Evolutionary conservation across 1,284 basidiomycete species (phyloP).

Genomic region (Ceratorhiza oryzae-sativae): DNA sequence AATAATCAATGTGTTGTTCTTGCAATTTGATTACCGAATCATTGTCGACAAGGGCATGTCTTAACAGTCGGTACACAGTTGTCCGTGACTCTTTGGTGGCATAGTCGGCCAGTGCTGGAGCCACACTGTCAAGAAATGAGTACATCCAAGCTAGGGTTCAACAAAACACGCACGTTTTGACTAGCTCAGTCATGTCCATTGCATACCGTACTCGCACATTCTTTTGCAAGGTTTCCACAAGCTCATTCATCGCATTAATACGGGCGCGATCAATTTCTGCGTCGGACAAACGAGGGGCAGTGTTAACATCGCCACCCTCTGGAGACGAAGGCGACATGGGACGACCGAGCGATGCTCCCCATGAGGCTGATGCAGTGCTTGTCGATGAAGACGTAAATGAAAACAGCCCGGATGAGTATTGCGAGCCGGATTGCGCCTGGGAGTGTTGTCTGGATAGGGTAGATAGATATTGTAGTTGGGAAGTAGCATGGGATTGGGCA

Average conservation of each 20-base stretch:
- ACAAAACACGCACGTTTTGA: constrained; percentile 66
- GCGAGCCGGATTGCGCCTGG: constrained; percentile 23
- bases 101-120: constrained; percentile 78
- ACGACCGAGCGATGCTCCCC: constrained; percentile 54
- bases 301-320: constrained; percentile 46
- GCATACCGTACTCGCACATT: constrained; percentile 81
- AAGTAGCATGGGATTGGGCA: constrained; percentile 31
- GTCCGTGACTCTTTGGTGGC: constrained; percentile 80
- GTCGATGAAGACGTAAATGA: constrained; percentile 58
- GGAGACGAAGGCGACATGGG: constrained; percentile 57
- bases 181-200: constrained; percentile 70
- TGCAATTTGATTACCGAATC: constrained; percentile 67
- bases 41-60: constrained; percentile 77
- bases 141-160: constrained; percentile 45
- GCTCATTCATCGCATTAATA: constrained; percentile 68
- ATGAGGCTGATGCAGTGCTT: constrained; percentile 60
- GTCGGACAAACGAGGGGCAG: constrained; percentile 50
- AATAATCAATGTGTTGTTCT: constrained; percentile 75
- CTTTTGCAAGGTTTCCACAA: constrained; percentile 75
- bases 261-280: constrained; percentile 63
- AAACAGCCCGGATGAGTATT: constrained; percentile 26
- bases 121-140: constrained; percentile 57
- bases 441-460: constrained; percentile 24
- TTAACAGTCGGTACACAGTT: constrained; percentile 84
- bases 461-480: constrained; percentile 27